These are phyloP conservation scores for Polytolypa hystricis DNA, from an alignment of 2,329 filamentous ascomycete species.

Conservation along the genomic window DNA sequence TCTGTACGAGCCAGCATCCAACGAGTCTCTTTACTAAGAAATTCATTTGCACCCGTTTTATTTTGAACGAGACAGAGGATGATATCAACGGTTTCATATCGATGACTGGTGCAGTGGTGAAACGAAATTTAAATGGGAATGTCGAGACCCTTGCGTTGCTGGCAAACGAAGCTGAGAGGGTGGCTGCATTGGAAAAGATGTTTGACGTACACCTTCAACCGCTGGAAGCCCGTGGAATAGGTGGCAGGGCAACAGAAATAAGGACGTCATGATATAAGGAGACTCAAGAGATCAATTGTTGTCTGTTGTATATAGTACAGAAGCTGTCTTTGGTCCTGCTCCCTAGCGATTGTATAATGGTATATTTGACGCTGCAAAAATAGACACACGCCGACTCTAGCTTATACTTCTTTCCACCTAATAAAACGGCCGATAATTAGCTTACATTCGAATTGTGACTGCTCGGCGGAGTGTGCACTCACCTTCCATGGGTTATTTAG, in stretches of 20 bases:
- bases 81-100: constrained; percentile 44
- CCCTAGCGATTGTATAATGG: too few species aligned
- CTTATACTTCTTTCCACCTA: constrained; percentile 33
- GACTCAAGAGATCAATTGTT: constrained; percentile 5
- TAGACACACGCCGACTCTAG: too few species aligned
- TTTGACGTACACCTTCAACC: constrained; percentile 43
- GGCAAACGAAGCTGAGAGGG: constrained; percentile 42
- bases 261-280: constrained; percentile 1
- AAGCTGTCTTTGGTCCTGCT: too few species aligned
- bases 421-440: too few species aligned
- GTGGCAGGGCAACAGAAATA: constrained; percentile 40
- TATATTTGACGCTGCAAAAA: too few species aligned
- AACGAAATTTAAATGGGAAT: constrained; percentile 42
- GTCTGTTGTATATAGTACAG: constrained; percentile 2
- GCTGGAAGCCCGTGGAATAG: constrained; percentile 42
- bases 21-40: constrained; percentile 44
- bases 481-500: constrained; percentile 59
- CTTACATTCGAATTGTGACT: too few species aligned
- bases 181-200: constrained; percentile 40
- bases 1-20: constrained; percentile 40
- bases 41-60: constrained; percentile 45
- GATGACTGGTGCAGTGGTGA: constrained; percentile 42
- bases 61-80: constrained; percentile 37
- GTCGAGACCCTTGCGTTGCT: constrained; percentile 39
- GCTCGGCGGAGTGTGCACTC: too few species aligned